Evolutionary conservation across 208 protist genomes (phyloP).

Genomic region (Trypanosoma platydactyli): DNA sequence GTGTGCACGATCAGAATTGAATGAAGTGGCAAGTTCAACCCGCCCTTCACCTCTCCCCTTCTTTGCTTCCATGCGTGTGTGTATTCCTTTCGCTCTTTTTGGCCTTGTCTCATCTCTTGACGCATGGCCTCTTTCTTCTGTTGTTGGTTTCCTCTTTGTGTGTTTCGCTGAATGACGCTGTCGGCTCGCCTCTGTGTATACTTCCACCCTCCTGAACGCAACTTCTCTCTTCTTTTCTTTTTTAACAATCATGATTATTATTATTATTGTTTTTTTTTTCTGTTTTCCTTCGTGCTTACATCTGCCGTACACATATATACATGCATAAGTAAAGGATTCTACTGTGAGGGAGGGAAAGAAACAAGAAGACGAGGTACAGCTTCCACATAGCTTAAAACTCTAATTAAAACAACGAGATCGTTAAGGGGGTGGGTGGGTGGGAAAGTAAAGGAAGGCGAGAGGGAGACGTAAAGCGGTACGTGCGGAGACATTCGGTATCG

Average conservation of each 20-base stretch:
- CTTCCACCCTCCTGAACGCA: too few relatives aligned
- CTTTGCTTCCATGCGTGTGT: background rate
- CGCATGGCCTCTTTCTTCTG: background rate
- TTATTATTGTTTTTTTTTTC: too few relatives aligned
- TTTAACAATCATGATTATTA: too few relatives aligned
- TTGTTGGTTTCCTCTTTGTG: background rate
- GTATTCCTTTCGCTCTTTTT: background rate
- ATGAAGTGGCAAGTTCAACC: too few relatives aligned
- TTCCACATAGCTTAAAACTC: background rate
- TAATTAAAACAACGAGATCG: background rate
- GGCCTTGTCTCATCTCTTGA: background rate
- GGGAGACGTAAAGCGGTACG: background rate
- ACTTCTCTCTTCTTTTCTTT: too few relatives aligned
- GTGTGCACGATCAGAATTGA: too few relatives aligned
- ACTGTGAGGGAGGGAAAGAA: background rate
- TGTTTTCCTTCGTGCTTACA: too few relatives aligned
- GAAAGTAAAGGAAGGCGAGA: background rate
- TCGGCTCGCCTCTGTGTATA: background rate
- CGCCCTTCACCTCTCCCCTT: background rate
- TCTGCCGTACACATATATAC: background rate
- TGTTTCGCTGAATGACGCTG: background rate
- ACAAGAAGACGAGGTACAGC: conserved; percentile 8
- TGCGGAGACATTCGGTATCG: background rate
- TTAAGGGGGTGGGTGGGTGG: too few relatives aligned
- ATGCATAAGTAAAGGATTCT: background rate